Evolutionary conservation across 1,284 basidiomycete species (phyloP), one percentile per base, ranked within the genome.

Genomic region (Coniferiporia sulphurascens): DNA sequence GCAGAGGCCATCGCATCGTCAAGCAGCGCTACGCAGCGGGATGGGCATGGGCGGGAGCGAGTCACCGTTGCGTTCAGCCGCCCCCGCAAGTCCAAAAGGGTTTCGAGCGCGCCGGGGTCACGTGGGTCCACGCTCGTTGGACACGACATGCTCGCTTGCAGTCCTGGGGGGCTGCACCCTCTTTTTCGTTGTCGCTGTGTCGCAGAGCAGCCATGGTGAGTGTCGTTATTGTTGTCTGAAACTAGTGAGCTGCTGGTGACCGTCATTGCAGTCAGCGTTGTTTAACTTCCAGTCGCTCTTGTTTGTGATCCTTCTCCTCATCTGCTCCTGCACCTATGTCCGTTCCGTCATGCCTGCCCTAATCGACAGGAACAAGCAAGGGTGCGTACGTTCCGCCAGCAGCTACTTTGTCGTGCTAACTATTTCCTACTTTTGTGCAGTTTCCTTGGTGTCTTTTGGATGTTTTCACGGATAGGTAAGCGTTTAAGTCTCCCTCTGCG

Each of bases 281-380:
- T 98, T 99, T 85, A 96, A 98, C 78, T 99, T 99, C 71, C 90
- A 96, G 74, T 95, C 94, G 0, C 83, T 99, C 17, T 82, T 99
- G 12, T 86, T 97, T 66, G 94, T 97, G 70, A 87, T 98, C 63
- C 82, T 99, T 15, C 84, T 99, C 55, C 79, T 91, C 70, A 95
- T 98, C 63, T 99, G 97, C 78, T 98, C 96, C 48, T 98, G 94
- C 79, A 96, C 97, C 2, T 99, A 99, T 71, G 82, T 96, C 15
- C 86, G 96, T 57, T 89, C 93, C 0, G 87, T 93, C 2, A 89
- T 92, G 4, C 96, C 96, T 4, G 82, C 90, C 22, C 76, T 99
- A 6, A 82, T 99, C 32, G 97, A 99, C 73, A 80, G 91, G 62
- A 98, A 99, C 73, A 94, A 95, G 76, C n/a, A 46, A n/a, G 44